phyloP scores from a whole-genome alignment of 2,329 filamentous ascomycete genomes.

The Penicillium brasilianum region DNA sequence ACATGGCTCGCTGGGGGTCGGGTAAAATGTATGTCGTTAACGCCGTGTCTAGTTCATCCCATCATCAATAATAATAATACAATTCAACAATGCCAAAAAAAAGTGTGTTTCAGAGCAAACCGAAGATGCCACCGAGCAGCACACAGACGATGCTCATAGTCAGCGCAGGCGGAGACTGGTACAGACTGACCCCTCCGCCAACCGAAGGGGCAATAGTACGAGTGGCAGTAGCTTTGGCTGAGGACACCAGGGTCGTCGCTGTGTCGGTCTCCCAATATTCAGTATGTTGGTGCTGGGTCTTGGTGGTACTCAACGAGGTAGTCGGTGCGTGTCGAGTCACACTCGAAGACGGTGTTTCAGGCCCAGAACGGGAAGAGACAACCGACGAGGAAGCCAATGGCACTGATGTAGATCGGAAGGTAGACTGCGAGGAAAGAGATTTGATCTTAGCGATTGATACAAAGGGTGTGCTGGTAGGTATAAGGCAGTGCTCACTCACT shows the following conservation, averaged over 20 bases:
- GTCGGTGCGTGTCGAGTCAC: constrained; percentile 16
- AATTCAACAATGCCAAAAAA: constrained; percentile 12
- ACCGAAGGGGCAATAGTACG: constrained; percentile 27
- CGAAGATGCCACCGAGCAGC: constrained; percentile 28
- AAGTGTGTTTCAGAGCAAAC: constrained; percentile 26
- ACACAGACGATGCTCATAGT: constrained; percentile 30
- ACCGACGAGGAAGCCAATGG: constrained; percentile 52
- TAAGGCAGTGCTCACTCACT: constrained; percentile 63
- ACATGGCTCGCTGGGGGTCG: constrained; percentile 6
- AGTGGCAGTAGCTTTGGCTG: constrained; percentile 9
- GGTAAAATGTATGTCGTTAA: constrained; percentile 15
- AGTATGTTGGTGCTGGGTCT: constrained; percentile 5
- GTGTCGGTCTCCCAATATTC: background rate
- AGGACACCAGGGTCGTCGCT: background rate
- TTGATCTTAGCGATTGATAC: constrained; percentile 35
- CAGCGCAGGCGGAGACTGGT: constrained; percentile 20
- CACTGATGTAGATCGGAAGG: constrained; percentile 60
- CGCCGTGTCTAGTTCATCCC: constrained; percentile 26
- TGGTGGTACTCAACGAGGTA: constrained; percentile 9
- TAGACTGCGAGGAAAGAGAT: constrained; percentile 46
- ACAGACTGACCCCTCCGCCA: constrained; percentile 24
- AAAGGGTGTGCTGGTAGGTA: constrained; percentile 22
- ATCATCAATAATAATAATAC: constrained; percentile 30
- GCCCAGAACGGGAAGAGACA: constrained; percentile 54
- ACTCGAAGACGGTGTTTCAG: constrained; percentile 39